phyloP scores from a whole-genome alignment of 2,329 filamentous ascomycete species.

The Elsinoe necatrix region DNA sequence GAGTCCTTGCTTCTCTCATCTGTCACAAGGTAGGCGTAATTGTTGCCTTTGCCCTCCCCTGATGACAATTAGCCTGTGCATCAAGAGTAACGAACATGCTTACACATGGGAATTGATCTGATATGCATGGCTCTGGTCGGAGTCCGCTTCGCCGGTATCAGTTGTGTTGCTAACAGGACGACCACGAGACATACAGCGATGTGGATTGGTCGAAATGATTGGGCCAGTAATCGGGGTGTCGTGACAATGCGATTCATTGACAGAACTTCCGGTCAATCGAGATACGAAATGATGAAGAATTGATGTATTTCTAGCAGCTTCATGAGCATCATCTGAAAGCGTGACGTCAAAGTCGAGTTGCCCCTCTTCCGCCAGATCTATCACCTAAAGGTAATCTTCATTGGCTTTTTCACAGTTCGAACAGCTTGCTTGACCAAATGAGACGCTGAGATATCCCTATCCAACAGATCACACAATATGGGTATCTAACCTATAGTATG shows the following conservation, averaged over 20 bases:
- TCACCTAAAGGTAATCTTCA: too few species aligned
- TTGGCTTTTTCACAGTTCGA: too few species aligned
- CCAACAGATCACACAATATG: neutral
- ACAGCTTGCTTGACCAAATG: too few species aligned
- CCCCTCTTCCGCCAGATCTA: neutral
- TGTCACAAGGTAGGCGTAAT: conserved; percentile 64
- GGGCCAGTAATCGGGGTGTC: neutral
- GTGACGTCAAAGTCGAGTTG: conserved; percentile 8
- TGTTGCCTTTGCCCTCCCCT: conserved; percentile 73
- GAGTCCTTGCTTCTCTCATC: conserved; percentile 44
- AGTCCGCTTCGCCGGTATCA: conserved; percentile 19
- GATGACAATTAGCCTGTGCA: conserved; percentile 14
- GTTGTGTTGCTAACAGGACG: conserved; percentile 5
- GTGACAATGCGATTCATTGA: conserved; percentile 8
- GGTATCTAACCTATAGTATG: neutral
- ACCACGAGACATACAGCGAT: conserved; percentile 10
- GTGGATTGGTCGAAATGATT: neutral
- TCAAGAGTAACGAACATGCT: conserved; percentile 25
- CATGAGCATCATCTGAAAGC: neutral
- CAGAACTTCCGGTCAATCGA: neutral
- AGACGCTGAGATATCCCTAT: neutral
- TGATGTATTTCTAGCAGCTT: neutral
- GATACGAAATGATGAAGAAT: neutral
- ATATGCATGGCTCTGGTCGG: conserved; percentile 59
- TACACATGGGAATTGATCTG: conserved; percentile 83